Conservation (phyloP, 148 eudicot genomes). For the Rhododendron williamsianum region DNA sequence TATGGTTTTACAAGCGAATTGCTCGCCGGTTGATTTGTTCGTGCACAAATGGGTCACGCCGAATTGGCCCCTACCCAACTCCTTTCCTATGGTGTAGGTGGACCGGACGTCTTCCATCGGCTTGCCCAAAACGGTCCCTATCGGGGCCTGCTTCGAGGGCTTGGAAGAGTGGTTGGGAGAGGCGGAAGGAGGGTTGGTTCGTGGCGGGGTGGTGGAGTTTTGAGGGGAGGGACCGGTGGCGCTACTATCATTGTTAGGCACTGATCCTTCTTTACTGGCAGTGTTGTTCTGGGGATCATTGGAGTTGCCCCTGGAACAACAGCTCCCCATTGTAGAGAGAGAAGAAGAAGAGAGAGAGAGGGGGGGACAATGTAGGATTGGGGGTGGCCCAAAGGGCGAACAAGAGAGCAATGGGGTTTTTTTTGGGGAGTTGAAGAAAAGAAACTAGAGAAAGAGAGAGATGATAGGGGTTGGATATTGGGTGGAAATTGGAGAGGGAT, state of each 20-base stretch:
- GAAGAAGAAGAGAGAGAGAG: no score
- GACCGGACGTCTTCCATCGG: conserved; percentile 61
- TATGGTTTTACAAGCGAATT: conserved; percentile 70
- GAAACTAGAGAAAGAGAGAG: background rate
- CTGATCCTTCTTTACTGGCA: background rate
- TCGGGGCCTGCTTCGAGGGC: conserved; percentile 26
- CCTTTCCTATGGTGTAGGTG: conserved; percentile 55
- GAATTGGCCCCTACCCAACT: conserved; percentile 75
- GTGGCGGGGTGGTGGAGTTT: conserved; percentile 28
- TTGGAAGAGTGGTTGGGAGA: conserved; percentile 17
- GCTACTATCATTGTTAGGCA: background rate
- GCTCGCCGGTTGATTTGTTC: conserved; percentile 48
- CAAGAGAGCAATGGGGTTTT: background rate
- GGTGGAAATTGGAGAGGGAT: background rate
- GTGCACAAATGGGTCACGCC: conserved; percentile 66
- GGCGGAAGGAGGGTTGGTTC: conserved; percentile 30
- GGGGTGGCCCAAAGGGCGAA: conserved; percentile 3
- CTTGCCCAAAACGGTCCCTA: conserved; percentile 56
- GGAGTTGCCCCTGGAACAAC: conserved; percentile 44
- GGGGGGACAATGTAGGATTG: no score
- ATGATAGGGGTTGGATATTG: background rate
- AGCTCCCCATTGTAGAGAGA: conserved; percentile 40
- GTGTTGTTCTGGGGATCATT: conserved; percentile 13
- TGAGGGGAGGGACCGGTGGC: background rate
- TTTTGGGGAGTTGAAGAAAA: background rate